phyloP scores from a whole-genome alignment of 2,329 filamentous ascomycete species.

The Davidsoniella virescens region DNA sequence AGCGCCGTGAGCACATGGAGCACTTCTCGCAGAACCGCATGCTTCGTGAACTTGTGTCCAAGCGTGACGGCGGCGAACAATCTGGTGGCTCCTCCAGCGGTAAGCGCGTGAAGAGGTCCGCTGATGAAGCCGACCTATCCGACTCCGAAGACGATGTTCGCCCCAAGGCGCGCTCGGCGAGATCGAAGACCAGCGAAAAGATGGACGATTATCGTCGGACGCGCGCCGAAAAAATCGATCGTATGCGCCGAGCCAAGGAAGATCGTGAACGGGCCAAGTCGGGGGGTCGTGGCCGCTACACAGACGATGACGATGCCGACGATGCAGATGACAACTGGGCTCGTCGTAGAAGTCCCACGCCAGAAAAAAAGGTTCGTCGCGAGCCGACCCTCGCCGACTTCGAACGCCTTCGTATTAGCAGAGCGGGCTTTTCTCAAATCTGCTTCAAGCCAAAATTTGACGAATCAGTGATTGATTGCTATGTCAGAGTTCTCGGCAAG shows the following conservation, averaged over 20 bases:
- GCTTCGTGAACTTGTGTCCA: conserved; percentile 59
- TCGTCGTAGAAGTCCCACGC: conserved; percentile 35
- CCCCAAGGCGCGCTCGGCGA: conserved; percentile 39
- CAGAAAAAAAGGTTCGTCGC: conserved; percentile 44
- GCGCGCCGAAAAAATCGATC: conserved; percentile 47
- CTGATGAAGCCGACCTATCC: conserved; percentile 61
- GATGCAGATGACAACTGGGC: conserved; percentile 73
- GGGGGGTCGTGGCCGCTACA: conserved; percentile 23
- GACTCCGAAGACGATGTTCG: conserved; percentile 56
- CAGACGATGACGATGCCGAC: conserved; percentile 46
- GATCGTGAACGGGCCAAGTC: conserved; percentile 34
- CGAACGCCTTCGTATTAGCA: conserved; percentile 67
- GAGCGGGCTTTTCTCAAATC: conserved; percentile 73
- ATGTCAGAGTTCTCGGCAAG: conserved; percentile 69
- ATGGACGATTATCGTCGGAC: conserved; percentile 45
- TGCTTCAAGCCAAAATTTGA: conserved; percentile 92
- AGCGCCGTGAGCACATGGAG: conserved; percentile 70
- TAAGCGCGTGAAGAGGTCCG: conserved; percentile 61
- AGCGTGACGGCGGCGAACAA: conserved; percentile 46
- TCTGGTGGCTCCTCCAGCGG: conserved; percentile 26
- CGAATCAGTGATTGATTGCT: conserved; percentile 65
- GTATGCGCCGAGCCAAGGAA: conserved; percentile 45
- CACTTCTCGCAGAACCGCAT: conserved; percentile 67
- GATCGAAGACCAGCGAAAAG: conserved; percentile 7
- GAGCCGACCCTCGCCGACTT: conserved; percentile 53